Base-by-base conservation (phyloP, 495 filamentous ascomycete genomes). In the Podospora pseudopauciseta region DNA sequence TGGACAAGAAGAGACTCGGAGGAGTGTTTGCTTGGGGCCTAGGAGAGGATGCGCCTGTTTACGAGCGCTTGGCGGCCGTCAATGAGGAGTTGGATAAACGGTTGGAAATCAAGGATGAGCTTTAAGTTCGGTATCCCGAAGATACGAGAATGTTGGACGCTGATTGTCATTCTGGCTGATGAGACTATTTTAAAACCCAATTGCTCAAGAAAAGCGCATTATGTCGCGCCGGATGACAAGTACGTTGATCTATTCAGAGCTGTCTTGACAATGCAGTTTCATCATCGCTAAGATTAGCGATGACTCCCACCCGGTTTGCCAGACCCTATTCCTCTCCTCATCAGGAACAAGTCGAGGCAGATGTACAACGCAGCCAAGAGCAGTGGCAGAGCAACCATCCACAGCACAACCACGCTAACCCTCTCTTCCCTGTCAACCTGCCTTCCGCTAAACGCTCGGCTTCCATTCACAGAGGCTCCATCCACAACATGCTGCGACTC, bases 21-120 rank as follows among this genome's bases (percentile, higher is more conserved):
- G 90, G 90, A 20, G 86, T 91, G 30, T 90, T 91, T 80, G 87
- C 88, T 0, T 91, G 89, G 91, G 90, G 84, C 27, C 74, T 93
- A 68, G 91, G 90, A 4, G 90, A 92, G 77, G 90, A 92, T 78
- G 87, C 84, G 2, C 77, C 84, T 39, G 72, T 82, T 27, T 90
- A 81, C 66, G 77, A 78, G 63, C 89, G 91, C 75, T 72, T 92
- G 3, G 76, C 81, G 56, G 86, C 86, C 4, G 83, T 90, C 73
- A 86, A 84, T 68, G 69, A 74, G 30, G 74, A 71, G 1, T 34
- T 82, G 6, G 67, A 71, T 2, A 65, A 66, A 54, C 20, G 60
- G 0, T 18, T 66, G 13, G 34, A 30, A 20, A 67, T 3, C 7
- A 76, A 64, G 54, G 73, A 74, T 18, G 76, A 78, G 62, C 60